Base-by-base conservation (phyloP, 768 basidiomycete genomes). In the Suillus ampliporus region DNA sequence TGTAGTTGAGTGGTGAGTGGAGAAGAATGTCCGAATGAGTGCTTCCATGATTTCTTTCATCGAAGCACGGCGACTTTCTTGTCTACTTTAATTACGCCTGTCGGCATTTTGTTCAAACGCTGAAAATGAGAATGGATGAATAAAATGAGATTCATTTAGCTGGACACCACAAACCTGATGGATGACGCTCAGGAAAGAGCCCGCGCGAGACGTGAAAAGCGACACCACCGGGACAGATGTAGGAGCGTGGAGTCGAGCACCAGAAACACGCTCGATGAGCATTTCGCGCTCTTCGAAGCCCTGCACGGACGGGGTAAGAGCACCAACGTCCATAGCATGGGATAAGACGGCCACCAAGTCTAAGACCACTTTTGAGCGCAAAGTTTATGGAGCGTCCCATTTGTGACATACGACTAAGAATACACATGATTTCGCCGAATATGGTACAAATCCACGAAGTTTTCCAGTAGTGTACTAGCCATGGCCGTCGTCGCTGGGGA, bases 11-110 rank as follows among this genome's bases (percentile, higher is more conserved):
- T 19, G 2, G 40, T 10, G 21, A 44, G 34, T 19, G 2, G 40
- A 2, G 35, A 43, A 14, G 57, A 58, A n/a, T 63, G 86, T 92
- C 83, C 99, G 97, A 68, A 99, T 98, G 61, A 97, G 84, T 10
- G 91, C 88, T 78, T 98, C 95, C 95, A 98, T 98, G 78, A 89
- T 93, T 81, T 99, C 97, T 80, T 99, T 99, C 97, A 99, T 99
- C 60, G 89, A 89, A 0, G 97, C 96, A 61, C 97, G 89, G 15
- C 92, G 63, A 99, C 88, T 80, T 99, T 99, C 80, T 97, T 92
- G 74, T 99, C 97, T 28, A 97, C 87, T 78, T 95, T 98, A 79
- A 96, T 77, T 35, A 86, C 94, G 40, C 97, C 97, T 13, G 88
- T 82, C 0, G 97, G 92, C 81, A 99, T 99, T 80, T 97, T 99